A percentile compares a stretch with the other conserved stretches of the same genome.
Conservation (phyloP, 2,329 filamentous ascomycete species). For the Hirsutella thompsonii region DNA sequence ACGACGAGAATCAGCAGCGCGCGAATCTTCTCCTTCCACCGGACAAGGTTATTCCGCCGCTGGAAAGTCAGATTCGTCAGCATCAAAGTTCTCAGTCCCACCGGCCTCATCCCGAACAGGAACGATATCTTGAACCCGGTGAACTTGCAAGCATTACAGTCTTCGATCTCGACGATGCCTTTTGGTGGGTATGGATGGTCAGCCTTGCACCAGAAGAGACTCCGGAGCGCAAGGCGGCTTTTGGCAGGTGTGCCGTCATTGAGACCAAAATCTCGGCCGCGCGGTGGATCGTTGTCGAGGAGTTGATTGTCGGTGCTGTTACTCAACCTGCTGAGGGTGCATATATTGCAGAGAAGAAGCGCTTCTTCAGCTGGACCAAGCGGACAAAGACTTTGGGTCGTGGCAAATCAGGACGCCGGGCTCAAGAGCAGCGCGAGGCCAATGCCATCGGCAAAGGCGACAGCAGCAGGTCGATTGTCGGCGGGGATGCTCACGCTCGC, state of each 20-base stretch:
- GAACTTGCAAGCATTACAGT: conserved; percentile 86
- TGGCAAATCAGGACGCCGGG: conserved; percentile 57
- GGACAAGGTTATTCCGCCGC: conserved; percentile 80
- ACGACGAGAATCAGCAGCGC: conserved; percentile 56
- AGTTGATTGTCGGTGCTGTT: conserved; percentile 87
- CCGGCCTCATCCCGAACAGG: conserved; percentile 54
- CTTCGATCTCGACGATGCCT: conserved; percentile 83
- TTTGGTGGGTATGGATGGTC: conserved; percentile 99
- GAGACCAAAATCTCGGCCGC: conserved; percentile 74
- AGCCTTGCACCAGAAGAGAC: conserved; percentile 89
- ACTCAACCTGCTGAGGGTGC: conserved; percentile 73
- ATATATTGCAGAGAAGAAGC: conserved; percentile 92
- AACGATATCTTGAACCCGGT: conserved; percentile 65
- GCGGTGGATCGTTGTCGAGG: conserved; percentile 89
- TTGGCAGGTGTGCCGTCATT: conserved; percentile 83
- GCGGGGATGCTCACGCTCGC: conserved; percentile 79
- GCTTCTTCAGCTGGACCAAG: conserved; percentile 77
- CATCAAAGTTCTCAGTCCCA: conserved; percentile 84
- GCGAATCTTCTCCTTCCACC: conserved; percentile 71
- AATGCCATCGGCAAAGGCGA: conserved; percentile 26
- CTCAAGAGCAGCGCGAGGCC: conserved; percentile 31
- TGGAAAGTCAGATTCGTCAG: conserved; percentile 58
- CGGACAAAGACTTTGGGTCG: conserved; percentile 51
- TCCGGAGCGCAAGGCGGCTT: conserved; percentile 72
- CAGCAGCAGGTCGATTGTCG: conserved; percentile 70